Evolutionary conservation across 2,329 filamentous ascomycete genomes (phyloP), one percentile per base, ranked within the genome.

Genomic region (Penicillium glabrum): DNA sequence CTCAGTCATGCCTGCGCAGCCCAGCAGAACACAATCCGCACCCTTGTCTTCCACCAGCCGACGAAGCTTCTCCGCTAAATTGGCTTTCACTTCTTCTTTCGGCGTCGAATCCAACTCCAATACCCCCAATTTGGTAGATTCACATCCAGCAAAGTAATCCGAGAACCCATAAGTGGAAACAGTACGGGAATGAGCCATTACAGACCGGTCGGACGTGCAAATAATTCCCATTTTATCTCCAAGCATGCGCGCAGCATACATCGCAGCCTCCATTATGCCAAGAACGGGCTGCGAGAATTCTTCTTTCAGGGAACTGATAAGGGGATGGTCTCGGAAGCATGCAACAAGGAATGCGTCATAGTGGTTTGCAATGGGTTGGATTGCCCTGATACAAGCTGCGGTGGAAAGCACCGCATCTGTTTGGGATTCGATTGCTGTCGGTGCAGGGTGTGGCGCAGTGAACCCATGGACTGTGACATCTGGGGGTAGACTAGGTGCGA

Each of bases 191-290:
- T 50, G 47, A n/a, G 23, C 21, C 10, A 50, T 29, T 8, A 23
- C 31, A 14, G 47, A 50, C 5, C 47, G 47, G 9, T 50, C 47
- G 10, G 47, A 50, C 5, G 5, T 50, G 24, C 47, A 50, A 1
- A 50, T n/a, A 14, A 50, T 50, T 16, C 47, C 47, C 47, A 50
- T 50, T 2, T 39, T 35, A 4, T 24, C 31, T 24, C 47, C 47
- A 21, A 50, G 47, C 47, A 50, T 50, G 11, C 47, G 47, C 3
- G 47, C 47, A 14, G 47, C 47, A 26, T 50, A 50, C 47, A 50
- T 50, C 7, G 31, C 47, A 19, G 47, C 47, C n/a, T 50, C 47
- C 47, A 50, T 50, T 14, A 50, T 50, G 14, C 47, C 47, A 1
- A 50, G 19, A 9, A 50, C 47, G 1, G 47, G 47, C 21, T 41